Evolutionary conservation across 108 stramenopile species (phyloP), one percentile per base, ranked within the genome.

Genomic region (Heterococcus sp.): DNA sequence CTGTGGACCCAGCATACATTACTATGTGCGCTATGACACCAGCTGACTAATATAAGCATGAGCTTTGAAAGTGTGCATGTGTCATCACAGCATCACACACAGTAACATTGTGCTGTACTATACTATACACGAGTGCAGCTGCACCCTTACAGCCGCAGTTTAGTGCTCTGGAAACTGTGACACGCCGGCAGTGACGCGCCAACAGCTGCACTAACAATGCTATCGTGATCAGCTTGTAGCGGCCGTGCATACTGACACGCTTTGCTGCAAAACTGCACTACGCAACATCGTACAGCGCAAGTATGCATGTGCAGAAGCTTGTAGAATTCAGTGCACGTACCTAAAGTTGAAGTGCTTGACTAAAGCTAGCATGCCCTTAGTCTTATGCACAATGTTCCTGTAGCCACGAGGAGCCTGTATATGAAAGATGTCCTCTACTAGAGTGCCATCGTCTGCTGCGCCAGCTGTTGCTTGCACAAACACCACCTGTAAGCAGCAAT

Each of bases 361-460:
- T 66, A 80, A 66, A 26, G 71, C 67, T 72, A 80, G 66, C 79
- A 80, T 80, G 70, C 46, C 71, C 72, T 80, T 80, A 32, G 69
- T 70, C 72, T 80, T 80, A 40, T 72, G 39, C 63, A 80, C 79
- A 37, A 80, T 80, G 11, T 72, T 80, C 35, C 65, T 71, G 58
- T 80, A 80, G 21, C 79, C 79, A 32, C 65, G 65, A 14, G 70
- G 79, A 30, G 72, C 71, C 14, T 80, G 72, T 1, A 80, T 71
- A 14, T 69, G 65, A 1, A 80, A 35, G 14, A 69, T 74, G 37
- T 80, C 79, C n/a, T 72, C 79, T 4, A 69, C 40, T 65, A 80
- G 79, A 65, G 66, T 38, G 2, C 79, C 79, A 36, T 73, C 68
- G 14, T 58, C 31, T 0, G 79, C 66, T 5, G 79, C 79, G 1